phyloP scores from a whole-genome alignment of 2,329 filamentous ascomycete genomes.

The Alternaria hordeiaustralica region DNA sequence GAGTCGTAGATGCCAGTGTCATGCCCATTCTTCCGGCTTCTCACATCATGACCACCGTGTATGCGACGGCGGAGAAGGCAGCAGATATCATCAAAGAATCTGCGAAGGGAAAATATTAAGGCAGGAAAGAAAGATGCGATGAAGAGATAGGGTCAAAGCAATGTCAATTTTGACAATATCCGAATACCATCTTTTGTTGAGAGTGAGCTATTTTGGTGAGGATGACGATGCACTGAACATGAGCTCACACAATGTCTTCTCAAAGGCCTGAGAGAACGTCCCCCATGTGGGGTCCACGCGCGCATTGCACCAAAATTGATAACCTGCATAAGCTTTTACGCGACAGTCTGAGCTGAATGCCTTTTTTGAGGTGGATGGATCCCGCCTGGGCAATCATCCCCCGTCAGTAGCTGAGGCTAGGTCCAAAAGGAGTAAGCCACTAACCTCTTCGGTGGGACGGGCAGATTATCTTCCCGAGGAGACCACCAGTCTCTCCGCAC shows the following conservation, averaged over 20 bases:
- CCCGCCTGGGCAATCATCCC: neutral
- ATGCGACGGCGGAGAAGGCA: conserved; percentile 26
- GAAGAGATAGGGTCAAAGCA: neutral
- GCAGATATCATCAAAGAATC: conserved; percentile 17
- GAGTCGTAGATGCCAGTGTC: conserved; percentile 27
- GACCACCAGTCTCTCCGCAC: neutral
- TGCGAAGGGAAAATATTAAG: neutral
- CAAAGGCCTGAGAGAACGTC: neutral
- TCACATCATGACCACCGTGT: conserved; percentile 31
- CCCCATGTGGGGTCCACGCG: neutral
- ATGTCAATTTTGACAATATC: neutral
- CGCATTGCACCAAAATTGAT: neutral
- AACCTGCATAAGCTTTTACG: neutral
- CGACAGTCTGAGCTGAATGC: neutral
- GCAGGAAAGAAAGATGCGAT: neutral
- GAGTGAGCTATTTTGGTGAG: neutral
- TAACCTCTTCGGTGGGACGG: neutral
- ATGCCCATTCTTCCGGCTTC: conserved; percentile 25
- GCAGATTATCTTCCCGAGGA: neutral
- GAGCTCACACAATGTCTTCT: neutral
- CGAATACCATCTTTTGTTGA: neutral
- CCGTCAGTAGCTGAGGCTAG: neutral
- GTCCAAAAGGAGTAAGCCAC: neutral
- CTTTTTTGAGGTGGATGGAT: neutral
- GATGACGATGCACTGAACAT: neutral